Evolutionary conservation across 1,139 yeast genomes (phyloP).

Genomic region (Scheffersomyces lignicola): DNA sequence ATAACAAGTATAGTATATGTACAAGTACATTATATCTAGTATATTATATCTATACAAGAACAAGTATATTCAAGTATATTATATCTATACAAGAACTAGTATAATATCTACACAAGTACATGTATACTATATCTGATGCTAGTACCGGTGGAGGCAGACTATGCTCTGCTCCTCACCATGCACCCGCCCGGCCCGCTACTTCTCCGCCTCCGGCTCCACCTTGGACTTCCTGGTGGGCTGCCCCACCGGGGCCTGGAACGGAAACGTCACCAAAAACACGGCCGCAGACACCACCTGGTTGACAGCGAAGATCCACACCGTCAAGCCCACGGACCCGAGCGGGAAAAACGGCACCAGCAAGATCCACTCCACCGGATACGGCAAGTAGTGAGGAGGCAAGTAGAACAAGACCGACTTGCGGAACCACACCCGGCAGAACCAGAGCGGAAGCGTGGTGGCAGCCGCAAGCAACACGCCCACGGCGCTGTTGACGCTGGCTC

Average conservation of each 20-base stretch:
- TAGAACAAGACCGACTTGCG: constrained; percentile 60
- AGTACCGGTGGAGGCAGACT: too few relatives aligned
- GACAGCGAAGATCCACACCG: constrained; percentile 49
- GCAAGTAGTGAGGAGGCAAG: constrained; percentile 60
- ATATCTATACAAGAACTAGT: too few relatives aligned
- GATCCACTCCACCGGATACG: constrained; percentile 54
- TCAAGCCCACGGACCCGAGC: constrained; percentile 53
- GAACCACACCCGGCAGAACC: constrained; percentile 55
- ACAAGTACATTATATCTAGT: too few relatives aligned
- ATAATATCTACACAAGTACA: too few relatives aligned
- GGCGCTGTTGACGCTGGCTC: constrained; percentile 34
- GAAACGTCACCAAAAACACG: constrained; percentile 28
- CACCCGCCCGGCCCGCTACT: too few relatives aligned
- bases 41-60: too few relatives aligned
- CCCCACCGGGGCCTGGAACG: constrained; percentile 23
- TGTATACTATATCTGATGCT: too few relatives aligned
- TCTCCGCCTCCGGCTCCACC: too few relatives aligned
- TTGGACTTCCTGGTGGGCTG: constrained; percentile 20
- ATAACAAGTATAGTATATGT: too few relatives aligned
- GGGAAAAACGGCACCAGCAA: constrained; percentile 63
- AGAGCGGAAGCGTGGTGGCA: constrained; percentile 43
- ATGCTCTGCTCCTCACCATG: too few relatives aligned
- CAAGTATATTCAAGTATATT: too few relatives aligned
- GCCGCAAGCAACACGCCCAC: constrained; percentile 28
- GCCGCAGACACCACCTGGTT: constrained; percentile 32